Percentiles rank a stretch among this genome's conserved stretches.
Conservation (phyloP, 1,139 yeast species). For the Kurtzmaniella natalensis region DNA sequence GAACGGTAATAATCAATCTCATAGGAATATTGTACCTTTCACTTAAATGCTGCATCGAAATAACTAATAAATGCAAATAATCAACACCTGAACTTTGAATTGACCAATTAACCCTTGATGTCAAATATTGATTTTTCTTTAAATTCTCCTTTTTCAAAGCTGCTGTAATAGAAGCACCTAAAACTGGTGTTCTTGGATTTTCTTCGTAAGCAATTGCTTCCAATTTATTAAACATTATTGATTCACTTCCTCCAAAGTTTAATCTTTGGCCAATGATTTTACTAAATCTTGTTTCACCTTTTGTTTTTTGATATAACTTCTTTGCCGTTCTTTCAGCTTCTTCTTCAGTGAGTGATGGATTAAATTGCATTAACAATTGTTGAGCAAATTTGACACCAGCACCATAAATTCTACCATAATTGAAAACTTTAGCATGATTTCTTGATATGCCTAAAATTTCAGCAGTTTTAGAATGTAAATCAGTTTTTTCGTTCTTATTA, state of each 20-base stretch:
- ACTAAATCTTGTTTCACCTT: slow-evolving; percentile 52
- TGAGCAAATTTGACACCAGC: slow-evolving; percentile 94
- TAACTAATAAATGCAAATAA: slow-evolving; percentile 77
- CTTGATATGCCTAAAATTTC: slow-evolving; percentile 83
- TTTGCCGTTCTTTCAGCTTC: slow-evolving; percentile 70
- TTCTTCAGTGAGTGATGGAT: slow-evolving; percentile 60
- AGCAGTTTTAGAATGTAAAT: slow-evolving; percentile 93
- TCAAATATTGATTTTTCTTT: slow-evolving; percentile 63
- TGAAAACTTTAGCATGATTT: slow-evolving; percentile 90
- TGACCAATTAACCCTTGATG: slow-evolving; percentile 95
- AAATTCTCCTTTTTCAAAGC: slow-evolving; percentile 70
- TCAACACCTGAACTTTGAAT: slow-evolving; percentile 98
- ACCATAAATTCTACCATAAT: slow-evolving; percentile 96
- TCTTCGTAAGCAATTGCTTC: slow-evolving; percentile 84
- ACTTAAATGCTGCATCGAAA: slow-evolving; percentile 83
- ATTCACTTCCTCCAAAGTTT: slow-evolving; percentile 94
- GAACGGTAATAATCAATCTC: slow-evolving; percentile 81
- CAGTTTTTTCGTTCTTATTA: slow-evolving; percentile 84
- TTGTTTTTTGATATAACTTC: slow-evolving; percentile 71
- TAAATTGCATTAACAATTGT: slow-evolving; percentile 74
- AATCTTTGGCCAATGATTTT: slow-evolving; percentile 27
- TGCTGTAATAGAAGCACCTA: slow-evolving; percentile 90
- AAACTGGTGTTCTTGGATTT: slow-evolving; percentile 84
- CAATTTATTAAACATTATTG: slow-evolving; percentile 81
- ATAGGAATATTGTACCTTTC: slow-evolving; percentile 68